Percentiles rank a stretch among this genome's conserved stretches.
These are phyloP conservation scores for Lenwebbia sp. DNA, from an alignment of 345 rosid genomes.

Conservation along the genomic window DNA sequence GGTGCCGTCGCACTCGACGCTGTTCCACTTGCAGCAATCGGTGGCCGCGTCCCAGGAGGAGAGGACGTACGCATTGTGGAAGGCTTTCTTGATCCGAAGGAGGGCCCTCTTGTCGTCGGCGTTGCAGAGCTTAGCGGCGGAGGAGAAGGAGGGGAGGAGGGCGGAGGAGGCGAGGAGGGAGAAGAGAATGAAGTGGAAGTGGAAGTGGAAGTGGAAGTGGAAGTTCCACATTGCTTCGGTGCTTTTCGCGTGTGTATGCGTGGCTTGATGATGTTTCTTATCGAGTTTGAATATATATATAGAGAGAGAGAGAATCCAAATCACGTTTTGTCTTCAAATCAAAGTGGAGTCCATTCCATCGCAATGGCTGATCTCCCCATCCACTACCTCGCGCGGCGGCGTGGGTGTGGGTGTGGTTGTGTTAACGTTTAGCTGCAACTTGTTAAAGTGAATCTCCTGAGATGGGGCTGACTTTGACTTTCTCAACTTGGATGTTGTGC, in stretches of 20 bases:
- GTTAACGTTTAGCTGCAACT: not conserved
- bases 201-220: not conserved
- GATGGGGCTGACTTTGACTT: not conserved
- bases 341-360: not conserved
- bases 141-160: not conserved
- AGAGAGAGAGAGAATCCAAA: not conserved
- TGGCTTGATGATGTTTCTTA: not conserved
- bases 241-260: not conserved
- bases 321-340: not conserved
- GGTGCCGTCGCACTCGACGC: slow-evolving; percentile 45
- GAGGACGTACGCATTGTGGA: slow-evolving; percentile 1
- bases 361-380: not conserved
- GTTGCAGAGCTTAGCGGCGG: not conserved
- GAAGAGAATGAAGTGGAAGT: not conserved
- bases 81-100: slow-evolving; percentile 2
- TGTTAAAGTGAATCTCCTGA: not conserved
- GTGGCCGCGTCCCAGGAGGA: slow-evolving; percentile 1
- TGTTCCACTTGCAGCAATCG: slow-evolving; percentile 46
- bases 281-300: too few species aligned
- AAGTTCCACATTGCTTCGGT: not conserved
- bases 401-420: rapidly evolving
- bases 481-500: not conserved
- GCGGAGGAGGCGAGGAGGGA: not conserved
- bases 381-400: not conserved
- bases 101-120: slow-evolving; percentile 3